These are phyloP conservation scores for Quercus aquifolioides DNA, from an alignment of 306 rosid genomes.

Conservation along the genomic window DNA sequence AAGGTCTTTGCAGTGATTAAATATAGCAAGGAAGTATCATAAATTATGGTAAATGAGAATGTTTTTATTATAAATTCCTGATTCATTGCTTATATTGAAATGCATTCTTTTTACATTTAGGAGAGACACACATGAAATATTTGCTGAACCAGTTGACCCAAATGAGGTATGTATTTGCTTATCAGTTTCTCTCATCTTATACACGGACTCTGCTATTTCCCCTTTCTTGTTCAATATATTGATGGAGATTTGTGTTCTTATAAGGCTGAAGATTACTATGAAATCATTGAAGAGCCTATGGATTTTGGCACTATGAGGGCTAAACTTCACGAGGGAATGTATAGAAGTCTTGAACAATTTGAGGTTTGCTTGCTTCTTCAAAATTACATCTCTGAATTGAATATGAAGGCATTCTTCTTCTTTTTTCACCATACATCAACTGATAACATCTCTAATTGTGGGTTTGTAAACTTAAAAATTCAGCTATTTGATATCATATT, in stretches of 20 bases:
- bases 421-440: not conserved
- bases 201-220: not conserved
- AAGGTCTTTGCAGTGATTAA: not conserved
- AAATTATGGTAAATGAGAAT: not conserved
- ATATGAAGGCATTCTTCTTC: not conserved
- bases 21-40: not conserved
- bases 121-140: constrained; percentile 62
- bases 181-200: not conserved
- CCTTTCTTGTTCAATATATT: not conserved
- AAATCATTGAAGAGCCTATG: constrained; percentile 61
- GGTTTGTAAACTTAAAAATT: constrained; percentile 1
- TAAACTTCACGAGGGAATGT: constrained; percentile 70
- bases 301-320: constrained; percentile 88
- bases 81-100: not conserved
- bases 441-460: not conserved
- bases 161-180: constrained; percentile 39
- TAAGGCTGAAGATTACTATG: constrained; percentile 63
- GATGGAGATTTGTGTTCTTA: constrained; percentile 11
- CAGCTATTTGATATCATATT: not conserved
- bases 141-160: constrained; percentile 73
- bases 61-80: not conserved
- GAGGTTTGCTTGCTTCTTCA: constrained; percentile 45
- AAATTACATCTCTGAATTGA: not conserved
- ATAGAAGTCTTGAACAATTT: constrained; percentile 50
- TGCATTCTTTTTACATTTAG: constrained; percentile 24